Percentiles rank a stretch among this genome's conserved stretches.
These are phyloP conservation scores for Cantharellus cinnabarinus DNA, from an alignment of 768 basidiomycete species.

Conservation along the genomic window DNA sequence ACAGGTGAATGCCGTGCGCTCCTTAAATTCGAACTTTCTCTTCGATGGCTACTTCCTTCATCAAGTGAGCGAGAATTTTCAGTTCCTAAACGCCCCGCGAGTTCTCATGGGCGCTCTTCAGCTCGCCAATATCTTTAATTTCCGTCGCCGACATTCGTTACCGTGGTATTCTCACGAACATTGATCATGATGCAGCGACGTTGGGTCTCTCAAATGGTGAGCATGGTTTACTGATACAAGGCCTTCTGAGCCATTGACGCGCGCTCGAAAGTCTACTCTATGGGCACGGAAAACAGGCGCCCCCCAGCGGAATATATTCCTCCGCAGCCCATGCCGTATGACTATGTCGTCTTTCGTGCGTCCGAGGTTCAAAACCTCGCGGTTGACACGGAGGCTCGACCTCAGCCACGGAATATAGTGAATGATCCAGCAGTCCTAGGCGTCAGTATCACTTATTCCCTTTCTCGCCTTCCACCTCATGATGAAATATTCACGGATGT, in stretches of 20 bases:
- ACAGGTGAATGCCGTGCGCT: no score
- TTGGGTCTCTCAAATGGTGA: slow-evolving; percentile 75
- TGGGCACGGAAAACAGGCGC: slow-evolving; percentile 75
- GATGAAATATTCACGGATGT: slow-evolving; percentile 31
- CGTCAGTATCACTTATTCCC: slow-evolving; percentile 25
- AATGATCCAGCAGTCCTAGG: slow-evolving; percentile 74
- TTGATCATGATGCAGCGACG: slow-evolving; percentile 68
- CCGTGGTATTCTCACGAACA: slow-evolving; percentile 68
- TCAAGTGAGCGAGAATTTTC: no score
- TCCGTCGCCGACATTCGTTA: slow-evolving; percentile 85
- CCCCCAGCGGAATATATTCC: slow-evolving; percentile 45
- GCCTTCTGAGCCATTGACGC: background rate
- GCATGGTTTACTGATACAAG: slow-evolving; percentile 5
- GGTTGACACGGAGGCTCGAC: slow-evolving; percentile 27
- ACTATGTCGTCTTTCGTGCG: slow-evolving; percentile 80
- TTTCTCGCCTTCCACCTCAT: slow-evolving; percentile 5
- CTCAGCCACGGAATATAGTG: background rate
- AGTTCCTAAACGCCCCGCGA: background rate
- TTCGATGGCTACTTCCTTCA: no score
- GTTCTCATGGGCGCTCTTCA: background rate
- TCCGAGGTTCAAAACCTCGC: slow-evolving; percentile 80
- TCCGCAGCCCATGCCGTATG: slow-evolving; percentile 63
- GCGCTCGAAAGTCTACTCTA: slow-evolving; percentile 40
- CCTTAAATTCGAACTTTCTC: no score
- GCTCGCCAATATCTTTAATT: slow-evolving; percentile 48